phyloP scores from a whole-genome alignment of 352 stramenopile species.

The Globisporangium carolinianum region DNA sequence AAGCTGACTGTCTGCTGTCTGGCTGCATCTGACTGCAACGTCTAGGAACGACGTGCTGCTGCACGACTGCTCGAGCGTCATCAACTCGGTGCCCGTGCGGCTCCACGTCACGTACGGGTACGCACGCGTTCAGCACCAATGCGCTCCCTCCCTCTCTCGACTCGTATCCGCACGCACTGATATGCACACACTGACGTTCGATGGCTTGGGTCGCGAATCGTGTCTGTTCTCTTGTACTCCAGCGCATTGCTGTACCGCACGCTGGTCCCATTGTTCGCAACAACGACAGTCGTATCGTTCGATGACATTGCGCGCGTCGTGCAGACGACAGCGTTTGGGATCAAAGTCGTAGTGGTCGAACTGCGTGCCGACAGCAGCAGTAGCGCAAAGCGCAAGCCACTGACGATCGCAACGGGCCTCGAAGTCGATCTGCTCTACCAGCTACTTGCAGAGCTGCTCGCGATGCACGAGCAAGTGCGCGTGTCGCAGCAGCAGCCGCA shows the following conservation, averaged over 20 bases:
- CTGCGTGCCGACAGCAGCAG: conserved; percentile 8
- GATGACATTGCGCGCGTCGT: conserved; percentile 41
- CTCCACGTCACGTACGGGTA: conserved; percentile 77
- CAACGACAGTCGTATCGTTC: conserved; percentile 57
- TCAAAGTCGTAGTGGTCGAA: conserved; percentile 52
- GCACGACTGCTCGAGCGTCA: conserved; percentile 70
- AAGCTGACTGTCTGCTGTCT: background rate
- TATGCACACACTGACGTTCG: no score
- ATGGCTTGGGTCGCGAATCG: no score
- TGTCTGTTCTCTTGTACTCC: background rate
- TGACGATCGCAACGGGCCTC: conserved; percentile 72
- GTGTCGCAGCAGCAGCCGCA: conserved; percentile 21
- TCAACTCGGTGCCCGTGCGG: conserved; percentile 62
- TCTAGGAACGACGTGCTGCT: conserved; percentile 62
- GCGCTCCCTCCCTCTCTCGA: background rate
- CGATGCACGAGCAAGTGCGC: conserved; percentile 28
- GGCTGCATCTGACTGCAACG: background rate
- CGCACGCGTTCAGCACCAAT: background rate
- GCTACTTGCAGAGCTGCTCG: conserved; percentile 53
- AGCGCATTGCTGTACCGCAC: conserved; percentile 67
- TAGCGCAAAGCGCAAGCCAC: conserved; percentile 17
- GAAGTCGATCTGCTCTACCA: conserved; percentile 74
- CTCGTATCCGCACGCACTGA: no score
- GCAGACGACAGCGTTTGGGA: conserved; percentile 56
- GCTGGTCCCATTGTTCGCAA: conserved; percentile 70